A percentile compares a stretch with the other conserved stretches of the same genome.
These are phyloP conservation scores for Curvularia eragrostidis DNA, from an alignment of 2,329 filamentous ascomycete genomes.

Conservation along the genomic window DNA sequence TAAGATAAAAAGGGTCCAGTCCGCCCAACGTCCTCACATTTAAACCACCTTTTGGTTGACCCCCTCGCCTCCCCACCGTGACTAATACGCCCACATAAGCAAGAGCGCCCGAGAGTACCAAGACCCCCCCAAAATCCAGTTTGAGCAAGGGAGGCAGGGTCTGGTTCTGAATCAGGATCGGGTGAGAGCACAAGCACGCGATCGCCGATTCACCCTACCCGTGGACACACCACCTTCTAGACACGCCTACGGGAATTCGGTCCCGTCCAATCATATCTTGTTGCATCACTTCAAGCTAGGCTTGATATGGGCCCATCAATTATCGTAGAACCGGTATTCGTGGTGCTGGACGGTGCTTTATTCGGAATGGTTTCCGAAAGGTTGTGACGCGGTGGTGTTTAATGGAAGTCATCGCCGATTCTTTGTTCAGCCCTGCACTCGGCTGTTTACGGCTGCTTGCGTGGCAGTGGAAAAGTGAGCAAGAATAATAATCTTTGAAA, in stretches of 20 bases:
- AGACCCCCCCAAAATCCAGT: constrained; percentile 5
- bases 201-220: constrained; percentile 16
- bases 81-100: constrained; percentile 7
- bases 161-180: background rate
- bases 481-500: background rate
- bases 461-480: background rate
- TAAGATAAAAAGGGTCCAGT: constrained; percentile 3
- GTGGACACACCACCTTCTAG: background rate
- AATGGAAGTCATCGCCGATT: constrained; percentile 16
- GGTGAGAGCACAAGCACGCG: constrained; percentile 5
- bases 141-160: constrained; percentile 1
- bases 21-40: background rate
- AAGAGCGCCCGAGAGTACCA: background rate
- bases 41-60: background rate
- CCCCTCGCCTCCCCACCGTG: constrained; percentile 7
- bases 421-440: constrained; percentile 9
- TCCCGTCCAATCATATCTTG: background rate
- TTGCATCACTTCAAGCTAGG: background rate
- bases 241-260: background rate
- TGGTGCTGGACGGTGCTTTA: background rate
- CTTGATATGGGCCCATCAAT: background rate
- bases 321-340: background rate
- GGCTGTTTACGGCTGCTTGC: constrained; percentile 10
- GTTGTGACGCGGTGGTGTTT: background rate
- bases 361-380: background rate